Percentiles rank a stretch among this genome's conserved stretches.
phyloP scores from a whole-genome alignment of 345 rosid genomes.

The Hevea brasiliensis region DNA sequence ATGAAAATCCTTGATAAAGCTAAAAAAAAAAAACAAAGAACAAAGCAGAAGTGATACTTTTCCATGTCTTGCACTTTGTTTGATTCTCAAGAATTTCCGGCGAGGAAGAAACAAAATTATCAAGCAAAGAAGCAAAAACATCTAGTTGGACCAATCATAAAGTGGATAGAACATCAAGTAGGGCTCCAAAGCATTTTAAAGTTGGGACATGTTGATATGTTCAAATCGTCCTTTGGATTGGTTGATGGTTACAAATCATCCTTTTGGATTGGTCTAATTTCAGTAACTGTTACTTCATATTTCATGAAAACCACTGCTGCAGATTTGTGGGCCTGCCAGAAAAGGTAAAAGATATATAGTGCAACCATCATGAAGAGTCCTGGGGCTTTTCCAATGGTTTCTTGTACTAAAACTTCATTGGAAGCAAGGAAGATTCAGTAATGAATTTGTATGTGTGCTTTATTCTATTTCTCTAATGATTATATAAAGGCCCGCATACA shows the following conservation, averaged over 20 bases:
- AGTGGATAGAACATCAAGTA: too few relatives aligned
- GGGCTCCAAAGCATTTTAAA: too few relatives aligned
- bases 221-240: background rate
- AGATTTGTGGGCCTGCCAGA: constrained; percentile 18
- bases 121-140: constrained; percentile 1
- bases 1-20: background rate
- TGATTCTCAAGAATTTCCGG: constrained; percentile 13
- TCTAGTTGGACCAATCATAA: too few relatives aligned
- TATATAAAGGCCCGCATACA: constrained; percentile 20
- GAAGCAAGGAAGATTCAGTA: constrained; percentile 77
- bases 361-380: background rate
- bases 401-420: constrained; percentile 33
- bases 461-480: constrained; percentile 30
- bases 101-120: background rate
- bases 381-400: background rate
- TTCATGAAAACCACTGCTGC: too few relatives aligned
- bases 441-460: background rate
- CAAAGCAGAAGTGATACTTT: constrained; percentile 14
- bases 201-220: background rate
- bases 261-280: too few relatives aligned
- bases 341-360: constrained; percentile 4
- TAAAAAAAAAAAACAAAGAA: background rate
- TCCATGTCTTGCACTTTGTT: constrained; percentile 8
- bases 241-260: too few relatives aligned
- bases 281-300: too few relatives aligned